These are phyloP conservation scores for Botrytis porri DNA, from an alignment of 2,329 filamentous ascomycete species.

Conservation along the genomic window DNA sequence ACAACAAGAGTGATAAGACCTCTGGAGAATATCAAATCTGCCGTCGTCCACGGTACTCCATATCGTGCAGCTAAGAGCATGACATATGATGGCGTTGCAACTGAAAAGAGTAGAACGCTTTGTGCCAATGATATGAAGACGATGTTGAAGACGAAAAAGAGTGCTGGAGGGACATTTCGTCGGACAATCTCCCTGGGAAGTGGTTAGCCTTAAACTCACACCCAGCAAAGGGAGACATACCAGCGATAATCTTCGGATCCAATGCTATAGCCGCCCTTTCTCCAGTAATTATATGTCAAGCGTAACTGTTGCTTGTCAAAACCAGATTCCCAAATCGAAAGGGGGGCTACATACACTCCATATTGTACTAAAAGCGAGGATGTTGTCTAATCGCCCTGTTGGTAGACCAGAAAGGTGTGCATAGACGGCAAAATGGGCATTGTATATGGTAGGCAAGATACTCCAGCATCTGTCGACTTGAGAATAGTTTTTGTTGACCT, in stretches of 20 bases:
- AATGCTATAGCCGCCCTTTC: conserved; percentile 83
- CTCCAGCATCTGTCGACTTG: conserved; percentile 94
- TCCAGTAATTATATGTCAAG: conserved; percentile 95
- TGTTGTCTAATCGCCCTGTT: conserved; percentile 67
- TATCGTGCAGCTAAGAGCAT: conserved; percentile 71
- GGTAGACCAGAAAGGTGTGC: conserved; percentile 70
- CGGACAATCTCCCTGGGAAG: conserved; percentile 64
- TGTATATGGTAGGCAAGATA: conserved; percentile 81
- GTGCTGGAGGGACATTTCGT: conserved; percentile 53
- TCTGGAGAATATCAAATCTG: conserved; percentile 58
- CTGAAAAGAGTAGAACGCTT: conserved; percentile 73
- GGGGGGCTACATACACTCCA: conserved; percentile 67
- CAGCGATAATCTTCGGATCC: conserved; percentile 96
- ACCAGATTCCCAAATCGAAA: background rate
- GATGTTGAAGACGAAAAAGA: conserved; percentile 83
- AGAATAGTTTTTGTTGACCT: conserved; percentile 92
- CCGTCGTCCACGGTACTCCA: conserved; percentile 49
- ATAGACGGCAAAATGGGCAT: conserved; percentile 81
- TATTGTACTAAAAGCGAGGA: conserved; percentile 65
- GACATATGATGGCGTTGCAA: conserved; percentile 80
- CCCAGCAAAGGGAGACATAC: conserved; percentile 39
- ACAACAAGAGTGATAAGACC: conserved; percentile 55
- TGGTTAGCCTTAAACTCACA: conserved; percentile 16
- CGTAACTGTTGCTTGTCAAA: conserved; percentile 52
- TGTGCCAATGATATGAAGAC: conserved; percentile 86